Evolutionary conservation across 2,329 filamentous ascomycete genomes (phyloP).

Genomic region (Arthrobotrys iridis): DNA sequence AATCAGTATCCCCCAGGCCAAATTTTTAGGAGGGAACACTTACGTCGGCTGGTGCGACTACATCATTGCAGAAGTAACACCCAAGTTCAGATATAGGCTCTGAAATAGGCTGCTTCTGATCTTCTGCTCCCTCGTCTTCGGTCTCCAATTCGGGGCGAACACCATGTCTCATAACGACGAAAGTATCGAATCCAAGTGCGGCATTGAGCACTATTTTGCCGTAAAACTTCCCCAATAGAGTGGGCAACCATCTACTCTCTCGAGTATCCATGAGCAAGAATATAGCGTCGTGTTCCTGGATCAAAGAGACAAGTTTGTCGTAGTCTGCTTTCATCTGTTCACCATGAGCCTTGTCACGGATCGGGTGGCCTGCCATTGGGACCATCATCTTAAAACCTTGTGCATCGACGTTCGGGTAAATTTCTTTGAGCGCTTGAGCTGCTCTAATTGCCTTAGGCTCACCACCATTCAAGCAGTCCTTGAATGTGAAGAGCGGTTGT

Average conservation of each 20-base stretch:
- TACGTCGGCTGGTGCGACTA: conserved; percentile 92
- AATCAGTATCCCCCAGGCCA: neutral
- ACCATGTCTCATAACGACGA: conserved; percentile 96
- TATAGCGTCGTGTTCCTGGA: conserved; percentile 86
- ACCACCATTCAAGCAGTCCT: conserved; percentile 86
- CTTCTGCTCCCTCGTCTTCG: conserved; percentile 34
- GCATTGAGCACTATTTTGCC: conserved; percentile 98
- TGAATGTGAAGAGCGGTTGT: conserved; percentile 89
- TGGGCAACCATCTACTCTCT: conserved; percentile 94
- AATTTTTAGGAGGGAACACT: conserved; percentile 61
- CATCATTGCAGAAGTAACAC: conserved; percentile 98
- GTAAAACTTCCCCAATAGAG: conserved; percentile 90
- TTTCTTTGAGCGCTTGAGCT: conserved; percentile 80
- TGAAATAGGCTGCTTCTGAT: conserved; percentile 64
- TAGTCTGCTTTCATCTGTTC: conserved; percentile 77
- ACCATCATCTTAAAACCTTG: conserved; percentile 83
- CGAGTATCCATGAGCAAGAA: conserved; percentile 98
- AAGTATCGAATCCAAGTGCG: conserved; percentile 94
- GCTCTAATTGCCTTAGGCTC: conserved; percentile 83
- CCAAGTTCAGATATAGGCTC: conserved; percentile 72
- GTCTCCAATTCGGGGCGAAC: conserved; percentile 69
- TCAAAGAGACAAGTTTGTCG: conserved; percentile 75
- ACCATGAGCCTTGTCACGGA: conserved; percentile 70
- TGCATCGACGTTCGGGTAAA: conserved; percentile 89
- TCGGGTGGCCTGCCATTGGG: conserved; percentile 93